Percentiles rank a stretch among this genome's conserved stretches.
phyloP scores from a whole-genome alignment of 192 early-diverging fungal genomes.

The Linnemannia exigua region DNA sequence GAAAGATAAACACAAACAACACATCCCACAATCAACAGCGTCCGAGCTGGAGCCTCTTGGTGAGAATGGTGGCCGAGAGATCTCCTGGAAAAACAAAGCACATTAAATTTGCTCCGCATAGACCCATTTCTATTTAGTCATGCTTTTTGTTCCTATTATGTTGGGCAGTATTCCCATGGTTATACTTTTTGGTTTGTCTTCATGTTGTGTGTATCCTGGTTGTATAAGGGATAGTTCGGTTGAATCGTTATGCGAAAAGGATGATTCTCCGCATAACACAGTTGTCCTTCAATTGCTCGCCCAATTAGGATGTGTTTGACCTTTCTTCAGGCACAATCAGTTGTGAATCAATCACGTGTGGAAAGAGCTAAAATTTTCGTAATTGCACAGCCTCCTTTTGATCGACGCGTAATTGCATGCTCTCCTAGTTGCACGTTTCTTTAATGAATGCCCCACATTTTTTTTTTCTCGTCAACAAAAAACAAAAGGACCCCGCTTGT shows the following conservation, averaged over 20 bases:
- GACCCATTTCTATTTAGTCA: neutral
- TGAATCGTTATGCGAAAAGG: neutral
- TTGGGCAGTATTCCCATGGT: neutral
- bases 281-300: neutral
- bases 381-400: slow-evolving; percentile 12
- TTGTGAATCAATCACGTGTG: neutral
- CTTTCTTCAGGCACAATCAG: neutral
- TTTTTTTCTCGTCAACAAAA: neutral
- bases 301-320: neutral
- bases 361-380: neutral
- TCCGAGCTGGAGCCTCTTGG: neutral
- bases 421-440: neutral
- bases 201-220: neutral
- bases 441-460: slow-evolving; percentile 9
- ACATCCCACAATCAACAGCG: neutral
- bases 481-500: too few species aligned
- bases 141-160: too few species aligned
- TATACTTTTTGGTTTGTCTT: neutral
- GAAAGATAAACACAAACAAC: slow-evolving; percentile 5
- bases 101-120: neutral
- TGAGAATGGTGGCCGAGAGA: slow-evolving; percentile 52
- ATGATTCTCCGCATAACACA: neutral
- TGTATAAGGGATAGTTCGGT: neutral
- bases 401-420: slow-evolving; percentile 17
- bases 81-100: slow-evolving; percentile 43